phyloP scores from a whole-genome alignment of 176 grass and related monocot genomes.

The Metroxylon sagu region DNA sequence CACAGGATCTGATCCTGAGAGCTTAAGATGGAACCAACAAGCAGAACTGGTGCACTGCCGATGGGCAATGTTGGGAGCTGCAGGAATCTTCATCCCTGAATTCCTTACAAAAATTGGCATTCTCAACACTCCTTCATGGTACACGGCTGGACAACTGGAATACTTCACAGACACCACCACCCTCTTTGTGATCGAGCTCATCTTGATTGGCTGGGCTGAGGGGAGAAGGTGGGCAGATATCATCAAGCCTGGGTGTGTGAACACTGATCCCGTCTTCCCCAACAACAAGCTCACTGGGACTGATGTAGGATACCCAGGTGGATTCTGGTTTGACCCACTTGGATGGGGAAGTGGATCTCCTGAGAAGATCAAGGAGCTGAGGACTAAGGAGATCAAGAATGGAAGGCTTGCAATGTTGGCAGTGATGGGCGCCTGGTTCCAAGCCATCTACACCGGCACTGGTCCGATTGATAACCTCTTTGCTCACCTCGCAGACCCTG shows the following conservation, averaged over 20 bases:
- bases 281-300: conserved; percentile 91
- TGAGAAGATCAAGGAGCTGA: conserved; percentile 77
- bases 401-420: conserved; percentile 93
- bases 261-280: conserved; percentile 88
- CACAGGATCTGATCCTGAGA: conserved; percentile 88
- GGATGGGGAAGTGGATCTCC: conserved; percentile 62
- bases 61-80: conserved; percentile 93
- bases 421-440: conserved; percentile 95
- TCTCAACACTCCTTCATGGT: conserved; percentile 90
- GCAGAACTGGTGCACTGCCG: conserved; percentile 92
- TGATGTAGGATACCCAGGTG: conserved; percentile 88
- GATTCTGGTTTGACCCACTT: conserved; percentile 87
- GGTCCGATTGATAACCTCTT: conserved; percentile 97
- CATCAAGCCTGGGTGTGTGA: conserved; percentile 81
- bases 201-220: conserved; percentile 92
- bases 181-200: conserved; percentile 83
- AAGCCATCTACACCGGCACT: conserved; percentile 80
- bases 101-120: conserved; percentile 83
- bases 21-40: conserved; percentile 75
- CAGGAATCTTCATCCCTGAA: conserved; percentile 94
- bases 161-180: conserved; percentile 98
- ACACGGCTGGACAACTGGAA: conserved; percentile 60
- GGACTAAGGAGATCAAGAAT: conserved; percentile 98
- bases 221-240: conserved; percentile 90
- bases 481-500: conserved; percentile 86